These are phyloP conservation scores for Aegilops bicornis DNA, from an alignment of 176 grass and related monocot genomes.

Conservation along the genomic window DNA sequence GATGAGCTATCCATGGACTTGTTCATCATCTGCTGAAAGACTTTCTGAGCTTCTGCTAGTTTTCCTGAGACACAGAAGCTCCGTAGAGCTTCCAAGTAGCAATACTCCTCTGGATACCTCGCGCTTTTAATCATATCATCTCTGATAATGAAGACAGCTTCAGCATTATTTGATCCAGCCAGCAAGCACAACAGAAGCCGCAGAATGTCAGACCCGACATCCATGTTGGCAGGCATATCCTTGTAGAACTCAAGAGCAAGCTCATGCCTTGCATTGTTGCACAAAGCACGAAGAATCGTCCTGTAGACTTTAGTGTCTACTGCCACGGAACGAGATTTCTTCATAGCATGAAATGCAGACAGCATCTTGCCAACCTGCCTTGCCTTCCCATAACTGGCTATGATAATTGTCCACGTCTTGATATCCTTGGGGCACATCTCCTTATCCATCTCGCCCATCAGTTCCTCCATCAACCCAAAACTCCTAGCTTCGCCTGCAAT, in stretches of 20 bases:
- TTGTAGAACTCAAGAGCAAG: conserved; percentile 77
- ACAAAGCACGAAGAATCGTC: conserved; percentile 56
- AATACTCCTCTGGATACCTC: conserved; percentile 51
- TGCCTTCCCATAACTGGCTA: conserved; percentile 54
- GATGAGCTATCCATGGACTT: conserved; percentile 46
- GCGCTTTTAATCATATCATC: conserved; percentile 63
- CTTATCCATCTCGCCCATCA: conserved; percentile 64
- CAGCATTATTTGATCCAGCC: conserved; percentile 45
- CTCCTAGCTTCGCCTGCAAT: conserved; percentile 53
- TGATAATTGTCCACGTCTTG: conserved; percentile 73
- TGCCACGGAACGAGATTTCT: conserved; percentile 47
- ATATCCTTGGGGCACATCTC: conserved; percentile 53
- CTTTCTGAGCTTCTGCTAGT: conserved; percentile 52
- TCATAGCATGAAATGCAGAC: conserved; percentile 54
- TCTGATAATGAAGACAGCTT: conserved; percentile 49
- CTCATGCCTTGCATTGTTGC: conserved; percentile 50
- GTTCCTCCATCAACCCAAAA: conserved; percentile 51
- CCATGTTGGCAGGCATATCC: conserved; percentile 60
- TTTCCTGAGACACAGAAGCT: conserved; percentile 62
- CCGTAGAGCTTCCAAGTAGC: conserved; percentile 52
- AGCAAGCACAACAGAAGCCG: conserved; percentile 60
- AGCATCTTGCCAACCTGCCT: conserved; percentile 55
- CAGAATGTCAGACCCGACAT: conserved; percentile 33
- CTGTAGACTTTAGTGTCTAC: conserved; percentile 45
- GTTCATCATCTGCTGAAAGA: conserved; percentile 65